Conservation (phyloP, 2,329 filamentous ascomycete genomes). For the Cladorrhinum sp. region DNA sequence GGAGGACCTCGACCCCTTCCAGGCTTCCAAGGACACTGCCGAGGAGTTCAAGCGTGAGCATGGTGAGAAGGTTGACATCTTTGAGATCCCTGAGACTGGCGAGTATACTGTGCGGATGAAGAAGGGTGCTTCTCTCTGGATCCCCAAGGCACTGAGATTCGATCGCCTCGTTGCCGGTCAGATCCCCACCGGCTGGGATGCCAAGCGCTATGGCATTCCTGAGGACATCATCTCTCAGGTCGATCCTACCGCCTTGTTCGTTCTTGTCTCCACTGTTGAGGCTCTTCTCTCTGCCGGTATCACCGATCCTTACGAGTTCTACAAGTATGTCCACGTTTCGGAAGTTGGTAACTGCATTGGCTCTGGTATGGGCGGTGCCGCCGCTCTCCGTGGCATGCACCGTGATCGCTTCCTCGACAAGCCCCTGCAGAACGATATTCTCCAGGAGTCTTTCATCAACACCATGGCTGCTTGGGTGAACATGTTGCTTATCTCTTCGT, state of each 20-base stretch:
- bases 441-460: conserved; percentile 99
- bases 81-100: conserved; percentile 88
- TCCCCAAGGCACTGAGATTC: conserved; percentile 95
- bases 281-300: conserved; percentile 89
- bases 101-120: conserved; percentile 92
- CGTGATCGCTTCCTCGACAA: conserved; percentile 96
- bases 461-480: conserved; percentile 99
- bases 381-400: conserved; percentile 94
- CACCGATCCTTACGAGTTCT: conserved; percentile 98
- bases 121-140: conserved; percentile 92
- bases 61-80: conserved; percentile 95
- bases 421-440: conserved; percentile 96
- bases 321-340: conserved; percentile 98
- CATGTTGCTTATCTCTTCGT: conserved; percentile 96
- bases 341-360: conserved; percentile 98
- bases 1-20: conserved; percentile 94
- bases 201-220: conserved; percentile 91
- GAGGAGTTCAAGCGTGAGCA: conserved; percentile 97
- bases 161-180: conserved; percentile 97
- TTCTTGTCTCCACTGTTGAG: conserved; percentile 91
- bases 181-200: conserved; percentile 95
- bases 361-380: conserved; percentile 95
- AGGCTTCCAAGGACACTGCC: conserved; percentile 94
- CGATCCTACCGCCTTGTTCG: conserved; percentile 91
- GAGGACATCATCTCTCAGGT: conserved; percentile 98